phyloP scores from a whole-genome alignment of 1,139 yeast genomes.

The Candida tetrigidarum region DNA sequence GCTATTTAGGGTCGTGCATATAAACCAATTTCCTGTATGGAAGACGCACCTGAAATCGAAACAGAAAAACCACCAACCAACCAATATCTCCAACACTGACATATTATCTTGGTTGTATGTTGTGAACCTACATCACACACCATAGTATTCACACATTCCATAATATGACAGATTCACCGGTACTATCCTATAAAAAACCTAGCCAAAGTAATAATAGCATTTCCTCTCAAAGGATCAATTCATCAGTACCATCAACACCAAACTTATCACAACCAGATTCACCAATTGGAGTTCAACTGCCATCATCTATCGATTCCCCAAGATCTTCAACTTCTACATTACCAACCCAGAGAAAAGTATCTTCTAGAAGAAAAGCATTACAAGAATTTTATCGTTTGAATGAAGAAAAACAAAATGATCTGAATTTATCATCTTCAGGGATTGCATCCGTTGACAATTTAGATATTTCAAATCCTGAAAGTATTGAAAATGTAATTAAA shows the following conservation, averaged over 20 bases:
- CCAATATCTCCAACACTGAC: not conserved
- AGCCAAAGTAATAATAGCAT: slow-evolving; percentile 6
- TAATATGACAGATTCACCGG: slow-evolving; percentile 26
- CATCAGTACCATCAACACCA: slow-evolving; percentile 12
- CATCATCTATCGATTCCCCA: slow-evolving; percentile 15
- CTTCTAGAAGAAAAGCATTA: slow-evolving; percentile 46
- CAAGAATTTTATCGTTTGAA: slow-evolving; percentile 46
- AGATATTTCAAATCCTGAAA: slow-evolving; percentile 26
- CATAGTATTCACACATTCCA: not conserved
- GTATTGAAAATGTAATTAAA: slow-evolving; percentile 37
- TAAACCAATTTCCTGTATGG: not conserved
- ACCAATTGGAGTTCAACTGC: slow-evolving; percentile 13
- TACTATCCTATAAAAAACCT: slow-evolving; percentile 35
- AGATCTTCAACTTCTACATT: slow-evolving; percentile 10
- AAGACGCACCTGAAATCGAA: not conserved
- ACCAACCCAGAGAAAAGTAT: slow-evolving; percentile 31
- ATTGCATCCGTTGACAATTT: not conserved
- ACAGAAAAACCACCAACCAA: too few relatives aligned
- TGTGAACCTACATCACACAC: not conserved
- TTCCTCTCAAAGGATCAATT: not conserved
- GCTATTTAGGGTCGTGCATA: slow-evolving; percentile 1
- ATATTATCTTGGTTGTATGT: not conserved
- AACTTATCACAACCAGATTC: slow-evolving; percentile 9
- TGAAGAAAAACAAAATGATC: not conserved
- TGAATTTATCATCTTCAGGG: not conserved